Evolutionary conservation across 116 monocot genomes (phyloP).

Genomic region (Iris pallida): DNA sequence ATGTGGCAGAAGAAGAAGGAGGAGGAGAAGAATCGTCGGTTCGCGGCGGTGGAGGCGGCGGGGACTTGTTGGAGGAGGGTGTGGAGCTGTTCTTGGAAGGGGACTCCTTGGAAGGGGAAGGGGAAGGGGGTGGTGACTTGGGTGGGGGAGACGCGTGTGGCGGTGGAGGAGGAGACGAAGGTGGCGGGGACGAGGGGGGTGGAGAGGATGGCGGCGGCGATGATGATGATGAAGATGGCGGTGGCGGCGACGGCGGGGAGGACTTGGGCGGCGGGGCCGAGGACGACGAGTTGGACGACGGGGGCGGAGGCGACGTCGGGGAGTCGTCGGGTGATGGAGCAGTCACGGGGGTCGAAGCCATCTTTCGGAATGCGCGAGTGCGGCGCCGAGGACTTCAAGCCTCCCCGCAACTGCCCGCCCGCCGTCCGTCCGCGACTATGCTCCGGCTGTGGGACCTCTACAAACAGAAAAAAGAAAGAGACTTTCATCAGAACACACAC

Average conservation of each 20-base stretch:
- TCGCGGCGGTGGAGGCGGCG: neutral
- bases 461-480: too few relatives aligned
- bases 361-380: neutral
- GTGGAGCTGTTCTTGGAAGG: neutral
- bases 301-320: slow-evolving; percentile 1
- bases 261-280: slow-evolving; percentile 6
- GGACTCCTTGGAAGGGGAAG: slow-evolving; percentile 19
- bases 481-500: too few relatives aligned
- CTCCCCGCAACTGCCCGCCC: too few relatives aligned
- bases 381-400: too few relatives aligned
- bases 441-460: too few relatives aligned
- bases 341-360: slow-evolving; percentile 38
- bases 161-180: neutral
- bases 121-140: neutral
- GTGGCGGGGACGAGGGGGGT: slow-evolving; percentile 1
- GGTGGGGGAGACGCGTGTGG: slow-evolving; percentile 5
- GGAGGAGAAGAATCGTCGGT: too few relatives aligned
- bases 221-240: neutral
- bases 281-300: neutral
- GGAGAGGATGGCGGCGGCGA: neutral
- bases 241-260: neutral
- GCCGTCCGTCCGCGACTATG: too few relatives aligned
- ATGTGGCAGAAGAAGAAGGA: too few relatives aligned
- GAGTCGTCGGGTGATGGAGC: slow-evolving; percentile 13
- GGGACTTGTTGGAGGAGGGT: slow-evolving; percentile 10